Percentiles rank a stretch among this genome's conserved stretches.
These are phyloP conservation scores for Backusella westeae DNA, from an alignment of 192 early-diverging fungal genomes.

Conservation along the genomic window DNA sequence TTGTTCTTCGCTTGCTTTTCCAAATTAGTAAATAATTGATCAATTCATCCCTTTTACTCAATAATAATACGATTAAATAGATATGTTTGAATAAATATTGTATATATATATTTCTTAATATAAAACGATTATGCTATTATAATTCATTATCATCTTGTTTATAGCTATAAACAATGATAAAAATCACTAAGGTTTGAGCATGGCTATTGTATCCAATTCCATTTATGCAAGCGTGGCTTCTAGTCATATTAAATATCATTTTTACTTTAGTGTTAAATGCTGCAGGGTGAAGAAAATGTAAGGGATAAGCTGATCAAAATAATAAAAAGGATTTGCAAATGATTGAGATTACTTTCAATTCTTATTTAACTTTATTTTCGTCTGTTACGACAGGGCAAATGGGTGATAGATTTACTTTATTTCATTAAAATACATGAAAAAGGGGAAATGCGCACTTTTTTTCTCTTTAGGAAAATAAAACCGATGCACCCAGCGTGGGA, in stretches of 20 bases:
- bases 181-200: neutral
- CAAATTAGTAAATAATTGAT: neutral
- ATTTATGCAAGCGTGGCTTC: neutral
- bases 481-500: slow-evolving; percentile 5
- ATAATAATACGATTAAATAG: neutral
- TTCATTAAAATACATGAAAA: neutral
- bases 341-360: neutral
- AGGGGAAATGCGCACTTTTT: neutral
- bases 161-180: neutral
- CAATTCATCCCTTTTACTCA: neutral
- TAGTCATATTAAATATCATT: slow-evolving; percentile 6
- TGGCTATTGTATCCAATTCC: neutral
- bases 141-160: no score
- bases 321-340: neutral
- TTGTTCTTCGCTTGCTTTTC: neutral
- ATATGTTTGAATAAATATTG: neutral
- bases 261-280: slow-evolving; percentile 2
- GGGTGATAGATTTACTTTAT: neutral
- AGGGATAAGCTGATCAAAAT: slow-evolving; percentile 4
- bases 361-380: neutral
- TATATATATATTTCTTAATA: neutral
- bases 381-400: neutral
- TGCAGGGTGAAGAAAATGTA: slow-evolving; percentile 8
- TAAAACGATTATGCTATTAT: neutral
- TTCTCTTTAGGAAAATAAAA: slow-evolving; percentile 3